Evolutionary conservation across 1,284 basidiomycete species (phyloP), one percentile per base, ranked within the genome.

Genomic region (Waitea zeae): DNA sequence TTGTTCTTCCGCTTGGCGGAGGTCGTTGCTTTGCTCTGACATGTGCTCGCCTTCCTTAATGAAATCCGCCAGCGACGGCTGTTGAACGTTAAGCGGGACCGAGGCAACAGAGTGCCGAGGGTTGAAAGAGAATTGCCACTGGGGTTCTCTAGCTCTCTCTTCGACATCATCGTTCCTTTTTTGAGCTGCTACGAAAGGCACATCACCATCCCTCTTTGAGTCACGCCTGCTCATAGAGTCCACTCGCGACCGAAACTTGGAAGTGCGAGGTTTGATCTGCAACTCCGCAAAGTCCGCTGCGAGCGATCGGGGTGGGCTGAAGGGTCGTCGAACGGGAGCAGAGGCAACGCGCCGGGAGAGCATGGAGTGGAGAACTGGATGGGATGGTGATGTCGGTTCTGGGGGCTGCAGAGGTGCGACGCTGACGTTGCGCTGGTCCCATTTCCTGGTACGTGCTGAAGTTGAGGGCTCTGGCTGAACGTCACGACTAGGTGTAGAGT

Each of bases 251-350:
- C 22, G 22, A 7, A 7, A n/a, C 22, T 7, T 7, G 22, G n/a
- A 7, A 7, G 22, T 7, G 22, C 22, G 22, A 7, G 22, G 22
- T n/a, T n/a, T 7, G 22, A 26, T 26, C 7, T 26, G 7, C 22
- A 26, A 26, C n/a, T 7, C 22, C 22, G 22, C 30, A 31, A 31
- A 31, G 17, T 31, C 17, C 6, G 17, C 7, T 13, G 35, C 6
- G 38, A 41, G 33, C 44, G 41, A 35, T 26, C 39, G 40, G 5
- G 41, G 20, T 17, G 42, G 35, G 15, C 40, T 38, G 19, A 38
- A 32, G 9, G 42, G 28, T 42, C 42, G 26, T 2, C 7, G 22
- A 7, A n/a, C 7, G 22, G 22, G 22, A 26, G 7, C 22, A 7
- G 22, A 26, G 22, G n/a, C 22, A n/a, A 26, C n/a, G 22, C 22